A percentile compares a stretch with the other conserved stretches of the same genome.
phyloP scores from a whole-genome alignment of 768 basidiomycete genomes.

The Melanogaster broomeanus region DNA sequence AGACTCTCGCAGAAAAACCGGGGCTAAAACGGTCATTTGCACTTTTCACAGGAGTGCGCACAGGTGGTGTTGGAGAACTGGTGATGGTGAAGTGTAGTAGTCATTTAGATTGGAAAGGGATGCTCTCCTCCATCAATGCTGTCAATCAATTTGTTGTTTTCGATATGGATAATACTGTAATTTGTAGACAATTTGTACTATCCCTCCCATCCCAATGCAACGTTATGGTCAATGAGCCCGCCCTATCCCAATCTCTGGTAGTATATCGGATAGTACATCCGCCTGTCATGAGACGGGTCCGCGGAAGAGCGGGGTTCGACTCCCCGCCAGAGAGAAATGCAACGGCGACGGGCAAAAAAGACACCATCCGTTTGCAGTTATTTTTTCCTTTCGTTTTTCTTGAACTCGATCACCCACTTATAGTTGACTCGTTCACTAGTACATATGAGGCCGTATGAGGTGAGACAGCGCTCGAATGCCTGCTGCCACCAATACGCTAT shows the following conservation, averaged over 20 bases:
- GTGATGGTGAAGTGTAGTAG: constrained; percentile 35
- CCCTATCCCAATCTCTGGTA: constrained; percentile 37
- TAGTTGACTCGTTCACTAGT: too few species aligned
- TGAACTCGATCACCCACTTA: too few species aligned
- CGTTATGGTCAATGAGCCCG: too few species aligned
- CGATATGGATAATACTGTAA: not conserved
- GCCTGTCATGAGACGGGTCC: constrained; percentile 38
- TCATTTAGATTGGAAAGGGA: not conserved
- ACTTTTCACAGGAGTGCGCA: constrained; percentile 37
- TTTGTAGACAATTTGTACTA: not conserved
- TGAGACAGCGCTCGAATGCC: too few species aligned
- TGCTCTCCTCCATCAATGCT: too few species aligned
- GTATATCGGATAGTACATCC: constrained; percentile 56
- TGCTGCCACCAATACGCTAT: too few species aligned
- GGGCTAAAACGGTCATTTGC: not conserved
- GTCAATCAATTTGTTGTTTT: not conserved
- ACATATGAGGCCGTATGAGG: too few species aligned
- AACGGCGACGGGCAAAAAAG: too few species aligned
- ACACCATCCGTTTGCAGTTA: too few species aligned
- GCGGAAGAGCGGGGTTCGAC: constrained; percentile 48
- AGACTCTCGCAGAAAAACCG: not conserved
- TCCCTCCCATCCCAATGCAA: not conserved
- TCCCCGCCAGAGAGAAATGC: constrained; percentile 46
- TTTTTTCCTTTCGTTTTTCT: too few species aligned
- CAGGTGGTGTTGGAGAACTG: constrained; percentile 40